Evolutionary conservation across 129 eudicot genomes (phyloP).

Genomic region (Tagetes patula): DNA sequence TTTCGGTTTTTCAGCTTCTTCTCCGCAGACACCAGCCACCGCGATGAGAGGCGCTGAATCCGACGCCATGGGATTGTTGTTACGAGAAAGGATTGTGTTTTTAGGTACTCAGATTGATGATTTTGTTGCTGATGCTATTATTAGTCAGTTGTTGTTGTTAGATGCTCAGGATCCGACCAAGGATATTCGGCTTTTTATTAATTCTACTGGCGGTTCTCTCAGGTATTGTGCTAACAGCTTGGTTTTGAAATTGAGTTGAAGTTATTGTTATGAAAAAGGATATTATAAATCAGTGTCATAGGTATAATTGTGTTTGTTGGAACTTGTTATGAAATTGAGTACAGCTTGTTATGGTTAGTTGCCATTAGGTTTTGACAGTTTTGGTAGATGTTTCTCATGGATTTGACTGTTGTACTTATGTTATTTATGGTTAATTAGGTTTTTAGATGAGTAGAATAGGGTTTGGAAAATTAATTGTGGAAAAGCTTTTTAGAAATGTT

Average conservation of each 20-base stretch:
- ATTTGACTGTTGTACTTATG: not conserved
- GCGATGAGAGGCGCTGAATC: conserved; percentile 72
- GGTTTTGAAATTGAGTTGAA: not conserved
- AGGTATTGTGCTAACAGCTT: conserved; percentile 38
- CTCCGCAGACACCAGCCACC: conserved; percentile 59
- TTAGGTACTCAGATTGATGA: conserved; percentile 75
- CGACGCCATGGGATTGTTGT: conserved; percentile 76
- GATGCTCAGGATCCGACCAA: conserved; percentile 78
- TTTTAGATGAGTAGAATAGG: not conserved
- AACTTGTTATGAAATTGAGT: not conserved
- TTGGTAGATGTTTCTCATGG: not conserved
- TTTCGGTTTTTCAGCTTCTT: conserved; percentile 33
- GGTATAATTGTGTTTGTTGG: not conserved
- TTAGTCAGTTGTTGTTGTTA: conserved; percentile 85
- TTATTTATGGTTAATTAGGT: not conserved
- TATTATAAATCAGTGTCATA: too few relatives aligned
- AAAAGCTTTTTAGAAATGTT: not conserved
- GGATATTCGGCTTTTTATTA: conserved; percentile 83
- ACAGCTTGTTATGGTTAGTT: not conserved
- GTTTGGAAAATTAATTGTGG: not conserved
- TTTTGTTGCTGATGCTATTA: conserved; percentile 81
- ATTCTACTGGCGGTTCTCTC: conserved; percentile 81
- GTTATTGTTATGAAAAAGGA: not conserved
- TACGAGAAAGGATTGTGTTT: conserved; percentile 82
- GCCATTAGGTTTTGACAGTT: not conserved